Percentiles rank a stretch among this genome's conserved stretches.
These are phyloP conservation scores for Stephanodiscus triporus DNA, from an alignment of 108 stramenopile genomes.

Conservation along the genomic window DNA sequence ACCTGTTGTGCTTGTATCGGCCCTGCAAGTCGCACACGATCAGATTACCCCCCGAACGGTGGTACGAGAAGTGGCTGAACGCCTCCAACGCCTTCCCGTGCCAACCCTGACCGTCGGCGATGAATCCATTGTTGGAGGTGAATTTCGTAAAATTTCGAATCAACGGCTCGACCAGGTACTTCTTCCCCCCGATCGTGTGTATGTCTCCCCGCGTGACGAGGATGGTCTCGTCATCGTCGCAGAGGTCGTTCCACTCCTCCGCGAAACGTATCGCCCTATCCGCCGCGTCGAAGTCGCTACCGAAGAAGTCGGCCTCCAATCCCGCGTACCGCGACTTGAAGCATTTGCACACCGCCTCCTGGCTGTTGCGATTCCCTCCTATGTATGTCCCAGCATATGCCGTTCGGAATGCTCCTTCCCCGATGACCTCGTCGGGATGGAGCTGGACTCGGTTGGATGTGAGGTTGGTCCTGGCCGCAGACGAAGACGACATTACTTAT, in stretches of 20 bases:
- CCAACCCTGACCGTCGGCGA: conserved; percentile 49
- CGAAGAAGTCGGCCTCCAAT: conserved; percentile 65
- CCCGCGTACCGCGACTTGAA: conserved; percentile 54
- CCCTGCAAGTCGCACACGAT: conserved; percentile 84
- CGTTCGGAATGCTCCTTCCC: conserved; percentile 63
- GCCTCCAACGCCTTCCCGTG: conserved; percentile 69
- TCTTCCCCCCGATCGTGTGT: conserved; percentile 47
- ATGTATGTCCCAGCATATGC: conserved; percentile 63
- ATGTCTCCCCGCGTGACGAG: conserved; percentile 57
- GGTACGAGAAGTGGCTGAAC: conserved; percentile 73
- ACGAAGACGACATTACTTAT: conserved; percentile 34
- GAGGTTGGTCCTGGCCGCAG: conserved; percentile 74
- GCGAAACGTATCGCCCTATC: conserved; percentile 66
- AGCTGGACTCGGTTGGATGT: conserved; percentile 44
- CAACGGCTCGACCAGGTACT: conserved; percentile 72
- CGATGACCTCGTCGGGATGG: conserved; percentile 38
- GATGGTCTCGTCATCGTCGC: conserved; percentile 57
- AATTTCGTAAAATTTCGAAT: conserved; percentile 72
- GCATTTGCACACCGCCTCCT: conserved; percentile 70
- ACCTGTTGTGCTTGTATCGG: conserved; percentile 47
- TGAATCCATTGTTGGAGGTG: conserved; percentile 77
- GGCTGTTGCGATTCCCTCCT: conserved; percentile 73
- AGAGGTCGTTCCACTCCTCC: conserved; percentile 68
- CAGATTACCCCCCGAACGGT: conserved; percentile 60
- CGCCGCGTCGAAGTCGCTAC: conserved; percentile 52